These are phyloP conservation scores for Sugiyamaella pinicola DNA, from an alignment of 1,139 yeast genomes.

Conservation along the genomic window DNA sequence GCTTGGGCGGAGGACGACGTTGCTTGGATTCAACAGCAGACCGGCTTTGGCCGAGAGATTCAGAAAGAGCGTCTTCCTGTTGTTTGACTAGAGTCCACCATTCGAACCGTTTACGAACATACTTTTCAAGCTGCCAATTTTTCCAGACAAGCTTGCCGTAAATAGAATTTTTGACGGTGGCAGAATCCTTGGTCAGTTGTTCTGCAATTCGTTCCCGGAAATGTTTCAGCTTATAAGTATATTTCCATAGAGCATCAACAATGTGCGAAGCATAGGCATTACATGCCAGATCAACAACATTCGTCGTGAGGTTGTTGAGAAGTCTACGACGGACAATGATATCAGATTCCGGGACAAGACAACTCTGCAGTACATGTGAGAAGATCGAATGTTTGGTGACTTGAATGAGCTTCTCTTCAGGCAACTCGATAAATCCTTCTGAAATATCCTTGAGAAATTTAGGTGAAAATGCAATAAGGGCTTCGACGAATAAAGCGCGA, in stretches of 20 bases:
- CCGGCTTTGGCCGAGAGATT: slow-evolving; percentile 28
- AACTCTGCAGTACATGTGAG: slow-evolving; percentile 66
- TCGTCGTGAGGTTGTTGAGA: slow-evolving; percentile 61
- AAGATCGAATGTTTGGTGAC: slow-evolving; percentile 88
- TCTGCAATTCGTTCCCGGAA: slow-evolving; percentile 85
- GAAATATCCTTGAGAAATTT: slow-evolving; percentile 60
- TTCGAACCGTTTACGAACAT: slow-evolving; percentile 70
- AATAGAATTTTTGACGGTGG: slow-evolving; percentile 73
- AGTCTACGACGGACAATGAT: slow-evolving; percentile 65
- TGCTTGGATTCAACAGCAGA: slow-evolving; percentile 21
- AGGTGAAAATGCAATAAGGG: slow-evolving; percentile 59
- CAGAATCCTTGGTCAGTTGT: slow-evolving; percentile 61
- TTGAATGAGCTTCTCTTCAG: slow-evolving; percentile 59
- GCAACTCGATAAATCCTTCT: slow-evolving; percentile 61
- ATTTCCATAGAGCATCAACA: slow-evolving; percentile 80
- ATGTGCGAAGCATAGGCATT: slow-evolving; percentile 92
- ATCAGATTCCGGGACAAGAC: slow-evolving; percentile 50
- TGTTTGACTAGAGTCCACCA: slow-evolving; percentile 79
- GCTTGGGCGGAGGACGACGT: slow-evolving; percentile 5
- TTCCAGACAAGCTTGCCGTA: slow-evolving; percentile 95
- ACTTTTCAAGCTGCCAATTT: slow-evolving; percentile 86
- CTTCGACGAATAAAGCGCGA: slow-evolving; percentile 71
- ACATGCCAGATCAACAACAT: slow-evolving; percentile 61
- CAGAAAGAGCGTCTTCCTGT: slow-evolving; percentile 53
- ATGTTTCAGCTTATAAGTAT: slow-evolving; percentile 74